Base-by-base conservation (phyloP, 257 asterid genomes). In the Avicennia marina region DNA sequence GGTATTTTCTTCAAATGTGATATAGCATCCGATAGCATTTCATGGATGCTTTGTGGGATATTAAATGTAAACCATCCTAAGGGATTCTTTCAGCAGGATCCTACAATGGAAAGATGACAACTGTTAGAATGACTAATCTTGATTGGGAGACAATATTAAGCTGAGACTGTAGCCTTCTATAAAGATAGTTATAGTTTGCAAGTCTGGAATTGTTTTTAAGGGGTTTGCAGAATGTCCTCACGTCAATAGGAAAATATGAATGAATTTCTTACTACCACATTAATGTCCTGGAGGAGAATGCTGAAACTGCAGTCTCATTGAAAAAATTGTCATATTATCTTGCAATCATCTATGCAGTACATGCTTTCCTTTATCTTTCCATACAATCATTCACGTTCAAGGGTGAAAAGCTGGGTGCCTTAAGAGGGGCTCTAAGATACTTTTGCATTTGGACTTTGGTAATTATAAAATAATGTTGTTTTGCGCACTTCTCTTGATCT, bases 1-100 rank as follows among this genome's bases (percentile, higher is more conserved):
- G 98, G 98, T 91, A 88, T 49, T 49, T 32, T 1, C 13, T 5
- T 42, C 43, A 33, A 34, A 7, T 41, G 26, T 46, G n/a, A n/a
- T 21, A 60, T 65, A 22, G 22, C 25, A 31, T 27, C 45, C 19
- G 19, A 50, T n/a, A 29, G 45, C 31, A 29, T 61, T 21, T 29
- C n/a, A n/a, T n/a, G n/a, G n/a, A 29, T 29, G 3, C 33, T 2
- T 3, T 29, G 33, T 29, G 3, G 25, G 18, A 63, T 6, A 17
- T 6, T 27, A 33, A 29, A 44, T 9, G 19, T 4, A 36, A 27
- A 12, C 41, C 15, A 21, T 47, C 45, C 44, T 19, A 38, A 8
- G 18, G 27, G n/a, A 7, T 39, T 22, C 52, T 15, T 45, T 40
- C 40, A 24, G 40, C 18, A 39, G 51, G 17, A 18, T 8, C 33